Conservation (phyloP, 2,329 filamentous ascomycete species). For the Ilyonectria destructans region DNA sequence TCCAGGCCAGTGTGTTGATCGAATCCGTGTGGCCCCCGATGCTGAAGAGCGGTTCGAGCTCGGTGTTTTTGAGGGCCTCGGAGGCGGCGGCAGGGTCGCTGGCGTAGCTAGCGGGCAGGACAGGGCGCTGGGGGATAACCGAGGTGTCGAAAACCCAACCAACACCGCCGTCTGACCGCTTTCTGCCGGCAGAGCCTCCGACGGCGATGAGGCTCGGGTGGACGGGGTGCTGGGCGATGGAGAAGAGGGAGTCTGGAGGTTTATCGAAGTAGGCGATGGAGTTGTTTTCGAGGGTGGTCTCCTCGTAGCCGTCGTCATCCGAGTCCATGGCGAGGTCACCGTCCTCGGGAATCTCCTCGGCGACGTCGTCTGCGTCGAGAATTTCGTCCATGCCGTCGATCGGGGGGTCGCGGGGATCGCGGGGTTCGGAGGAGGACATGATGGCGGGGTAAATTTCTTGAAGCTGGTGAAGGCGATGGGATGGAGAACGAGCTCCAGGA, state of each 20-base stretch:
- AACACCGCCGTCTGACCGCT: slow-evolving; percentile 70
- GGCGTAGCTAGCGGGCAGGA: slow-evolving; percentile 85
- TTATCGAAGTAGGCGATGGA: slow-evolving; percentile 92
- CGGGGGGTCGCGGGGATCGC: slow-evolving; percentile 31
- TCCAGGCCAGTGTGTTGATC: slow-evolving; percentile 90
- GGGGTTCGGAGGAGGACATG: slow-evolving; percentile 53
- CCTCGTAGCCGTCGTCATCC: slow-evolving; percentile 83
- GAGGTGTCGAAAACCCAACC: slow-evolving; percentile 89
- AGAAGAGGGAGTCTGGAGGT: slow-evolving; percentile 93
- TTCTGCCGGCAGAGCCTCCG: slow-evolving; percentile 77
- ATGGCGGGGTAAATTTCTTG: slow-evolving; percentile 45
- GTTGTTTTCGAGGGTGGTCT: slow-evolving; percentile 91
- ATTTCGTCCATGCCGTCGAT: slow-evolving; percentile 56
- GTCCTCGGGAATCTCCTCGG: slow-evolving; percentile 80
- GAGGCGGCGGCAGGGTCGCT: slow-evolving; percentile 72
- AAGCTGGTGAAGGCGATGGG: neutral
- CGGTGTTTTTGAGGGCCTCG: slow-evolving; percentile 67
- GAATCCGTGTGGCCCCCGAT: slow-evolving; percentile 95
- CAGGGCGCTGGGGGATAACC: slow-evolving; percentile 74
- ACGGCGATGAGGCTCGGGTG: slow-evolving; percentile 86
- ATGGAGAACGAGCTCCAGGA: neutral
- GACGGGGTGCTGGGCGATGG: slow-evolving; percentile 92
- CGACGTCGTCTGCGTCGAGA: slow-evolving; percentile 75
- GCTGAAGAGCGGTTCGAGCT: slow-evolving; percentile 77
- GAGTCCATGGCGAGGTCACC: slow-evolving; percentile 88